These are phyloP conservation scores for Chenopodium album DNA, from an alignment of 148 eudicot species.

Conservation along the genomic window DNA sequence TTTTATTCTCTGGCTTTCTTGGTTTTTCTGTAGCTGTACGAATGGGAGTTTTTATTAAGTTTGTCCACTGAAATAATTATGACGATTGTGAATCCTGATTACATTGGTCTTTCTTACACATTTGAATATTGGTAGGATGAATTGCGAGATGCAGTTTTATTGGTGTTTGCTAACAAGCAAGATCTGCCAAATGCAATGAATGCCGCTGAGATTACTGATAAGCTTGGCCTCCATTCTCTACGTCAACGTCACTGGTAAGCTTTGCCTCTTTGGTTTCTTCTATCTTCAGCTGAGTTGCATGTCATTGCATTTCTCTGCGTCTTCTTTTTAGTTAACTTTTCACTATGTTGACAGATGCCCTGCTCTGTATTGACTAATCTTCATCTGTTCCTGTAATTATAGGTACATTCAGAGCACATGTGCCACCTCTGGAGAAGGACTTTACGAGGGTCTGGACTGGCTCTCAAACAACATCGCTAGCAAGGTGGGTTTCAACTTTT, in stretches of 20 bases:
- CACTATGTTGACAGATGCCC: neutral
- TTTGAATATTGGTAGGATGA: constrained; percentile 22
- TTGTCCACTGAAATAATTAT: neutral
- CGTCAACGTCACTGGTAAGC: constrained; percentile 39
- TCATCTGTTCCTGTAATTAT: neutral
- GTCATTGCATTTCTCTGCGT: neutral
- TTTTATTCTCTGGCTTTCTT: neutral
- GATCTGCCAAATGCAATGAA: constrained; percentile 42
- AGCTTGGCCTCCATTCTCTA: constrained; percentile 42
- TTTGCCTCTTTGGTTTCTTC: neutral
- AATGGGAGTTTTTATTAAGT: neutral
- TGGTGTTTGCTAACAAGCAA: constrained; percentile 40
- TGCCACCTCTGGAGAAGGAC: constrained; percentile 38
- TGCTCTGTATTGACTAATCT: neutral
- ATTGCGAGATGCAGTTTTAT: constrained; percentile 35
- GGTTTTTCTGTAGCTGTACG: neutral
- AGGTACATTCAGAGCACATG: constrained; percentile 42
- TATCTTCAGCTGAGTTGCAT: neutral
- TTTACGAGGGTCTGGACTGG: constrained; percentile 40
- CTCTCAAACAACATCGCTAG: constrained; percentile 40
- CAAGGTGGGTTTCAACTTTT: constrained; percentile 25
- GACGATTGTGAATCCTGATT: neutral
- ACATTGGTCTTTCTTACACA: neutral
- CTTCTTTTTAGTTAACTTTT: neutral
- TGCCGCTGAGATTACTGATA: constrained; percentile 40